These are phyloP conservation scores for Fusarium virguliforme DNA, from an alignment of 2,329 filamentous ascomycete species.

Conservation along the genomic window DNA sequence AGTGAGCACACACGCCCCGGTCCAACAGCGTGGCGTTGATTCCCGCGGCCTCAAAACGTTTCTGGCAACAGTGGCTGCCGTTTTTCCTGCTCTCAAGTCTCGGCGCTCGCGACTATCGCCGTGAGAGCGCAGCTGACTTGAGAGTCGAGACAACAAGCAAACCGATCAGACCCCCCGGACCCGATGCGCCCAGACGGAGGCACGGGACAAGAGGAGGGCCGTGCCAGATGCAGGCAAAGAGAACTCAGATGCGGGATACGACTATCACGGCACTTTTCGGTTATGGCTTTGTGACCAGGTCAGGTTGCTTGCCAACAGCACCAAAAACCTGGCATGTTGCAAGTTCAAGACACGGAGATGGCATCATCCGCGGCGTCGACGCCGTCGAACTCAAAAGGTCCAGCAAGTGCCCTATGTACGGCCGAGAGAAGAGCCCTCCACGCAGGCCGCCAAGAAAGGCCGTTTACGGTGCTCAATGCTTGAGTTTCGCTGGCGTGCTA, in stretches of 20 bases:
- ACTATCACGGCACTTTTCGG: conserved; percentile 29
- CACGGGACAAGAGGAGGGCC: conserved; percentile 28
- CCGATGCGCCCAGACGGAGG: conserved; percentile 4
- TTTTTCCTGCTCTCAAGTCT: conserved; percentile 3
- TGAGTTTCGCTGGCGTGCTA: conserved; percentile 9
- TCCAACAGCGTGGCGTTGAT: conserved; percentile 7
- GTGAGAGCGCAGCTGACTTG: not conserved
- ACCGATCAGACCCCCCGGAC: not conserved
- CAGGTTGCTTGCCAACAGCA: not conserved
- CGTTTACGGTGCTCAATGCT: conserved; percentile 14
- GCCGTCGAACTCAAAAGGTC: conserved; percentile 12
- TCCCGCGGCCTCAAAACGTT: conserved; percentile 10
- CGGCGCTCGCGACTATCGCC: conserved; percentile 5
- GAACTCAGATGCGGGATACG: conserved; percentile 1
- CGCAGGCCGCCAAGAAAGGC: conserved; percentile 25
- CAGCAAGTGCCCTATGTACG: conserved; percentile 14
- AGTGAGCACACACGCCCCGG: conserved; percentile 1
- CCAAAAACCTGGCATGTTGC: conserved; percentile 14
- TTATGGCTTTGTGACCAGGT: conserved; percentile 1
- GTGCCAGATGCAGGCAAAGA: conserved; percentile 23
- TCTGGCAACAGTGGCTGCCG: not conserved
- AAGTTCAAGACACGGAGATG: conserved; percentile 18
- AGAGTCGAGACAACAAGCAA: not conserved
- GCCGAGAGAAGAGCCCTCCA: conserved; percentile 21
- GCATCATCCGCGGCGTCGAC: conserved; percentile 13